Conservation (phyloP, 345 rosid species). For the Gossypium turneri region DNA sequence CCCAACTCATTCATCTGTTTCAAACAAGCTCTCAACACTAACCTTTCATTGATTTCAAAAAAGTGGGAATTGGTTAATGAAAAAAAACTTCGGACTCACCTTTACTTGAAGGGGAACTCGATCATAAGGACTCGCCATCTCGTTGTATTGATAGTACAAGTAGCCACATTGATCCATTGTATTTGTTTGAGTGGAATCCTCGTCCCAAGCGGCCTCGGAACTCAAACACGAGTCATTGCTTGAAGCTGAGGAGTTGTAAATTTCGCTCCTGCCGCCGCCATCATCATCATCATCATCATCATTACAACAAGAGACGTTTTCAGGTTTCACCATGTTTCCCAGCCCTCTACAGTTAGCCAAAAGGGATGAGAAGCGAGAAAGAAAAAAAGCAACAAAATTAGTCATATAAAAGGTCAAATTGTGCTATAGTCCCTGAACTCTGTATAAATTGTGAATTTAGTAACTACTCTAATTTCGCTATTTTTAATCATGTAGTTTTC, state of each 20-base stretch:
- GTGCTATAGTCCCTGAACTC: too few species aligned
- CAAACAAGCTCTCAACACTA: background rate
- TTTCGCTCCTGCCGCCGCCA: background rate
- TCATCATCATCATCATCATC: background rate
- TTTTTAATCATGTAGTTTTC: too few species aligned
- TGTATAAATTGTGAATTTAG: too few species aligned
- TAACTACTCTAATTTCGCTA: too few species aligned
- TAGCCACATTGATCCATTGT: constrained; percentile 14
- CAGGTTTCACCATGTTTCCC: background rate
- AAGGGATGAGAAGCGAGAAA: background rate
- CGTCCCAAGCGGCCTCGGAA: background rate
- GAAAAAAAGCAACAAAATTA: background rate
- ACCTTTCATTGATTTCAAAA: too few species aligned
- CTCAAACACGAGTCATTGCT: constrained; percentile 1
- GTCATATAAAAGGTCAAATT: background rate
- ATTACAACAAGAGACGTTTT: background rate
- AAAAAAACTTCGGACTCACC: constrained; percentile 3
- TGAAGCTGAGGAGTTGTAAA: background rate
- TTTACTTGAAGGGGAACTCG: constrained; percentile 22
- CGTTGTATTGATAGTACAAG: constrained; percentile 31
- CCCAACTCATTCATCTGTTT: constrained; percentile 28
- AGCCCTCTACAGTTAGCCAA: background rate
- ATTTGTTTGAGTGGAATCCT: background rate
- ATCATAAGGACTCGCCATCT: constrained; percentile 21
- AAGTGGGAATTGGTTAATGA: background rate